Conservation (phyloP, 2,329 filamentous ascomycete genomes). For the Colletotrichum sp. region DNA sequence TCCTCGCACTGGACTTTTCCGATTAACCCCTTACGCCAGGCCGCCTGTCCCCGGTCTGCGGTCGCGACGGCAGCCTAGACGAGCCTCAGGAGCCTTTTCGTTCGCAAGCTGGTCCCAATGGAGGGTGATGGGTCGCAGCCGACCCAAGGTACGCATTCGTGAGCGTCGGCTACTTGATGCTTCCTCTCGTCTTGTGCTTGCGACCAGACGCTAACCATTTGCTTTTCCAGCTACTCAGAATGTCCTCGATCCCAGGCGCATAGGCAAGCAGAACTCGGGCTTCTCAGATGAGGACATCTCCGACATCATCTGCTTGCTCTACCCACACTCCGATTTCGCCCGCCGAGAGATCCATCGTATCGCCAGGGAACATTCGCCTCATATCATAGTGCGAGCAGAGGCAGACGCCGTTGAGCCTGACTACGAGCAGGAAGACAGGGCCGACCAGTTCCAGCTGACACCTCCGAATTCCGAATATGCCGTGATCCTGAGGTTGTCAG, state of each 20-base stretch:
- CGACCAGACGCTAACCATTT: constrained; percentile 16
- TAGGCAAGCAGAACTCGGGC: constrained; percentile 82
- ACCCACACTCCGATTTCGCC: constrained; percentile 77
- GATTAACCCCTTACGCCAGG: neutral
- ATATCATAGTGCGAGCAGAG: constrained; percentile 54
- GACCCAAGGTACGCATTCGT: constrained; percentile 41
- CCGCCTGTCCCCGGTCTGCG: constrained; percentile 5
- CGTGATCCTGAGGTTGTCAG: constrained; percentile 82
- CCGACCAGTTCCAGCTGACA: constrained; percentile 54
- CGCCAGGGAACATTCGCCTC: constrained; percentile 50
- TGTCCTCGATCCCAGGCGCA: constrained; percentile 78
- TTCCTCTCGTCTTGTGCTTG: neutral
- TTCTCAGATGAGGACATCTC: constrained; percentile 82
- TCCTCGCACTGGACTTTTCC: neutral
- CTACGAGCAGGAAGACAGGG: constrained; percentile 55
- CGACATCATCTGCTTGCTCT: constrained; percentile 88
- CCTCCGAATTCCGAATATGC: constrained; percentile 64
- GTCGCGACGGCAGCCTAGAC: constrained; percentile 16
- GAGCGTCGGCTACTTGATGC: neutral
- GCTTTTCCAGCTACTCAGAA: constrained; percentile 72
- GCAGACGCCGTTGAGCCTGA: constrained; percentile 57
- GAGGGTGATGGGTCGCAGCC: constrained; percentile 44
- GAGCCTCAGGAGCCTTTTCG: neutral
- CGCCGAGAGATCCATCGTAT: constrained; percentile 69
- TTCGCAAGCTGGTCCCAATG: constrained; percentile 35